Evolutionary conservation across 2,329 filamentous ascomycete species (phyloP), one percentile per base, ranked within the genome.

Genomic region (Sclerotinia spermophila): DNA sequence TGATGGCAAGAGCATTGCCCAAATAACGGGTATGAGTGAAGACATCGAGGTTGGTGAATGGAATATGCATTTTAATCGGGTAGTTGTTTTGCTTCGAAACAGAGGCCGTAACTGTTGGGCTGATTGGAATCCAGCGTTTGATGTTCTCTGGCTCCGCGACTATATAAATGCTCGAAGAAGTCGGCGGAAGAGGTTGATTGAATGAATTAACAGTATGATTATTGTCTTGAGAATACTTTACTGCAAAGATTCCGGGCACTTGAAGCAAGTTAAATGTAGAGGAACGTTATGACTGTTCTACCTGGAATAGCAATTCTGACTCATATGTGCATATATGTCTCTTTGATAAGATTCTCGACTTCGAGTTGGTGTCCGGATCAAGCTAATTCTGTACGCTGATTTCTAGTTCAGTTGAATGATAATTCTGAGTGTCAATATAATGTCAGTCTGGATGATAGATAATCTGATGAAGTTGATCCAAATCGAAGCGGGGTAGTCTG

Each of bases 1-100:
- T 84, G 33, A 90, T 82, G 58, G 87, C 87, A 44, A 90, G 83
- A 2, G 87, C 87, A 76, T 90, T 90, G 72, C 89, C 88, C 65
- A 81, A 78, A 78, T 83, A 87, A 69, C 81, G 82, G 1, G 80
- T 82, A 33, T 79, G 78, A 59, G 86, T 87, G 79, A 89, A 88
- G 80, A 87, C 86, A 77, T 88, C 86, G 55, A 67, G 55, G 62
- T 42, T 70, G 10, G 61, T 67, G 44, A 67, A 80, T 73, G 11
- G 73, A 74, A 15, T 78, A 77, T n/a, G 79, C 78, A 8, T 79
- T 80, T 68, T 81, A 79, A n/a, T 21, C 51, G 30, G 17, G 10
- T 19, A 13, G 24, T 24, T 8, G 5, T 21, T 40, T 19, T 35
- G 13, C 15, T 35, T 2, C n/a, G 21, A 13, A 19, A 11, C 17